phyloP scores from a whole-genome alignment of 805 yeast genomes.

The Candida cerambycidarum region DNA sequence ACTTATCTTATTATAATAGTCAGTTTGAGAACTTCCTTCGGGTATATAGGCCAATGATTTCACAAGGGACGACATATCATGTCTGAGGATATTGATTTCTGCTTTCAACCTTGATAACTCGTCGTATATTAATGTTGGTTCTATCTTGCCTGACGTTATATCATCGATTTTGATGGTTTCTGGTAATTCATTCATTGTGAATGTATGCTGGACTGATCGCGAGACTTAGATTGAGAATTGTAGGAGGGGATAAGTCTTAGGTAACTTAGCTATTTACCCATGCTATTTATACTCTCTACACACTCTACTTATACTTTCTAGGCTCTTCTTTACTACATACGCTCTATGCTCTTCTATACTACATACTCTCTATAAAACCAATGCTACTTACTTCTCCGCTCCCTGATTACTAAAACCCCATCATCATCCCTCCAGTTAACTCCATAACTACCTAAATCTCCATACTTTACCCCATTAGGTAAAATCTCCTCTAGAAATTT shows the following conservation, averaged over 20 bases:
- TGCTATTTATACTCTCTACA: too few species aligned
- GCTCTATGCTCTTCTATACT: too few species aligned
- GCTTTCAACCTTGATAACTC: conserved; percentile 42
- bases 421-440: conserved; percentile 33
- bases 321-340: too few species aligned
- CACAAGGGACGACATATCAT: conserved; percentile 40
- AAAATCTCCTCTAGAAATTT: conserved; percentile 21
- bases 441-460: conserved; percentile 20
- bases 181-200: conserved; percentile 23
- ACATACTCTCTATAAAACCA: too few species aligned
- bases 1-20: conserved; percentile 37
- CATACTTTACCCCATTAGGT: conserved; percentile 26
- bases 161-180: conserved; percentile 42
- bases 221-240: too few species aligned
- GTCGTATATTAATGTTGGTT: conserved; percentile 41
- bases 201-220: neutral
- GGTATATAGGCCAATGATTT: conserved; percentile 37
- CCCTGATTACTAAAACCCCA: conserved; percentile 23
- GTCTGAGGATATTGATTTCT: conserved; percentile 42
- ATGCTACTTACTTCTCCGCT: too few species aligned
- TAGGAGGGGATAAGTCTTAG: too few species aligned
- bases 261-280: too few species aligned
- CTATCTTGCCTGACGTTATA: conserved; percentile 42
- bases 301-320: too few species aligned
- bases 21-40: conserved; percentile 32